Base-by-base conservation (phyloP, 176 grass and related monocot species). In the Bromus sterilis region DNA sequence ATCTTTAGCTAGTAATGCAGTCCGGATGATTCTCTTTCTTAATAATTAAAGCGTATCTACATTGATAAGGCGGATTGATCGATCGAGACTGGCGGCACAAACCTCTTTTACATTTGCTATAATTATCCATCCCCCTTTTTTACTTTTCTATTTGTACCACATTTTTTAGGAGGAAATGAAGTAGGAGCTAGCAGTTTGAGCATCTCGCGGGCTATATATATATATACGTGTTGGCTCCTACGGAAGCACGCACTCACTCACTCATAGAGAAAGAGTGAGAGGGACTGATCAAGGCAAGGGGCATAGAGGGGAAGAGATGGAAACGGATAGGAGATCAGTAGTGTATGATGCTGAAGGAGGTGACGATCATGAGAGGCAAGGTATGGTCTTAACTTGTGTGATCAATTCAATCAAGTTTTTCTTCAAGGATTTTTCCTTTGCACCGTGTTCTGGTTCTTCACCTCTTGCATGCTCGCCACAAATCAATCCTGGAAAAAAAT, bases 291-390 rank as follows among this genome's bases (percentile, higher is more conserved):
- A n/a, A n/a, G n/a, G n/a, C n/a, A 39, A 49, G 23, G 15, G 8
- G 32, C 18, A 8, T 21, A 64, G 53, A 11, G 56, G 20, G 34
- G 18, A 7, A 76, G n/a, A 53, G 57, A 78, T 41, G 44, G 20
- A 43, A 91, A 92, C 85, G 88, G 86, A 92, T 34, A 94, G 85
- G 66, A 89, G 90, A 78, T 74, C 88, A 9, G 88, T 85, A 10
- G 86, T 64, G 58, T 88, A 82, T 66, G 88, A 98, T 70, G 55
- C 79, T 11, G 86, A 92, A 83, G 64, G 70, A 77, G 86, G 84
- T 21, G 92, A 91, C 48, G 86, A 94, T 9, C 92, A 98, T 66
- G 88, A 89, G 82, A 98, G 90, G 84, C 67, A 79, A 91, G 95
- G 95, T 97, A 89, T 31, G 59, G 49, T 39, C 29, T 14, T 16